Base-by-base conservation (phyloP, 768 basidiomycete genomes). In the Pleurotus tuoliensis region DNA sequence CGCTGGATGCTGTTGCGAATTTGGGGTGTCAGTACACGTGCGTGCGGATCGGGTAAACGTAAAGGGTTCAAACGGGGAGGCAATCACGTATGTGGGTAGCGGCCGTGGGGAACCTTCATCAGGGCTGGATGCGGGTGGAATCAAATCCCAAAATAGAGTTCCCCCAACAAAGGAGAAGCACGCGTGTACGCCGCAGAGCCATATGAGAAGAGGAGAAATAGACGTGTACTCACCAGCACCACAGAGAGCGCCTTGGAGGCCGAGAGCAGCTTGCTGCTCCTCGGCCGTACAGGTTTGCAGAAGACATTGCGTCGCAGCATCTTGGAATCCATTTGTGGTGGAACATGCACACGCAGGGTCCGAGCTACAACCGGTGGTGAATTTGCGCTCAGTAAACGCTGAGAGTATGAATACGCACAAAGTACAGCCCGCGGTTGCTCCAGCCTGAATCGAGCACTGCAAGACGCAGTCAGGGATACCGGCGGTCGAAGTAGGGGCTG, bases 261-360 rank as follows among this genome's bases (percentile, higher is more conserved):
- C 51, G 12, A 52, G 51, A 2, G 51, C 51, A 40, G 51, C 39
- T 25, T 52, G 51, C 25, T 43, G 51, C 11, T 52, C 51, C 11
- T n/a, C 51, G 8, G 51, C 12, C 7, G 51, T 39, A 22, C 51
- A 52, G 15, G n/a, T 12, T 8, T 12, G 6, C 5, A 20, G 37
- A 7, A 50, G 22, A 20, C 51, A 52, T 41, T 41, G 7, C 1
- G 16, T 20, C 3, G 51, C 51, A 15, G 51, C 51, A 4, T 30
- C 16, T 41, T 52, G 51, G 38, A 52, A 52, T 1, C 39, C 39
- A 12, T 52, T 52, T 2, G 51, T 52, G 16, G 34, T 39, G 16
- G 37, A 39, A 22, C 51, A 52, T 12, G 51, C 51, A 18, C 51
- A 52, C 6, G 51, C 16, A 27, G 51, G 51, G 22, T 52, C 51